Evolutionary conservation across 2,329 filamentous ascomycete genomes (phyloP).

Genomic region (Ascochyta pisi): DNA sequence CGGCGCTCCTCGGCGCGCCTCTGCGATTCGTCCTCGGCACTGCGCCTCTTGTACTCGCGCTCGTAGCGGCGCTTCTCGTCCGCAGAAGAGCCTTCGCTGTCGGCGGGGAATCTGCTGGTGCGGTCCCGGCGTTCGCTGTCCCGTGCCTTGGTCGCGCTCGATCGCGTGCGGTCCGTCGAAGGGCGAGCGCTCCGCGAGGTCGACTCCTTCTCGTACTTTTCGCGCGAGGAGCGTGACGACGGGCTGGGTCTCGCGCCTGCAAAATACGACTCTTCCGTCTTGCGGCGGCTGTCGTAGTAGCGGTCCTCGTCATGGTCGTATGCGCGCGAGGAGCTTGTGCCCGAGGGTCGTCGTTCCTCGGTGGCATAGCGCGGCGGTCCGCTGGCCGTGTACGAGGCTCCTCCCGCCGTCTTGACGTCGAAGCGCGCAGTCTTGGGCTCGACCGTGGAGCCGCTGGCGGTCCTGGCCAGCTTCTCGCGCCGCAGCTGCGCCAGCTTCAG

Average conservation of each 20-base stretch:
- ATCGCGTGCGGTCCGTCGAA: conserved; percentile 47
- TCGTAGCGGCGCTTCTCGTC: conserved; percentile 45
- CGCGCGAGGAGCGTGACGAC: conserved; percentile 33
- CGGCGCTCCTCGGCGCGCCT: conserved; percentile 18
- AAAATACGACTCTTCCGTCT: conserved; percentile 48
- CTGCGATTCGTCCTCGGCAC: conserved; percentile 21
- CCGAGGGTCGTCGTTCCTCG: conserved; percentile 43
- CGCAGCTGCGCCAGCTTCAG: conserved; percentile 71
- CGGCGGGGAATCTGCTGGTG: conserved; percentile 46
- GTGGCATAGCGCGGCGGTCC: conserved; percentile 36
- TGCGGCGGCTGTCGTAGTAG: conserved; percentile 48
- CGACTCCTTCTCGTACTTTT: conserved; percentile 36
- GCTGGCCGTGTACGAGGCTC: conserved; percentile 29
- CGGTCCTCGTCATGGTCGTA: conserved; percentile 42
- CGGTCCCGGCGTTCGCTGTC: conserved; percentile 49
- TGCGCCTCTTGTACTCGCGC: conserved; percentile 39
- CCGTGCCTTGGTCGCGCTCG: conserved; percentile 46
- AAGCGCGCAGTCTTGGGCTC: conserved; percentile 45
- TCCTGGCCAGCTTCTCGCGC: conserved; percentile 59
- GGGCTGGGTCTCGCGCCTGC: conserved; percentile 35
- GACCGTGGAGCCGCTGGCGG: conserved; percentile 27
- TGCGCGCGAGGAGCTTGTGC: background rate
- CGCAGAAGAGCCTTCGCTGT: conserved; percentile 42
- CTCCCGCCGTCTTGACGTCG: conserved; percentile 40
- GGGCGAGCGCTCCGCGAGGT: conserved; percentile 27